phyloP scores from a whole-genome alignment of 2,329 filamentous ascomycete species.

The Coniochaeta pulveracea region DNA sequence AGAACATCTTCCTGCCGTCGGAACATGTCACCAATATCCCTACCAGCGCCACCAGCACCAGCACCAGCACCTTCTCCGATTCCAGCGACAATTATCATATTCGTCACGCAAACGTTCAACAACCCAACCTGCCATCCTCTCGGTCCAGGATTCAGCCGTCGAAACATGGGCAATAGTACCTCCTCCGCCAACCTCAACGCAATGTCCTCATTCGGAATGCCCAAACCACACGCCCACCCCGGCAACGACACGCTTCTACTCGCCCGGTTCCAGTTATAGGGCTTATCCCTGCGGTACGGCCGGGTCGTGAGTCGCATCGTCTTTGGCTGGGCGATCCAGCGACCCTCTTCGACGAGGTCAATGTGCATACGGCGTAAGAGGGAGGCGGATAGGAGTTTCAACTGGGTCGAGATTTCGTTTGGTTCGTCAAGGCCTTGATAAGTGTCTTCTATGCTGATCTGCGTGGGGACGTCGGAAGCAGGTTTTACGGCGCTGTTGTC shows the following conservation, averaged over 20 bases:
- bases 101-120: slow-evolving; percentile 78
- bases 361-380: slow-evolving; percentile 67
- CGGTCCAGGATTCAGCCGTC: slow-evolving; percentile 58
- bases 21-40: slow-evolving; percentile 80
- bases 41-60: slow-evolving; percentile 42
- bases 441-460: slow-evolving; percentile 81
- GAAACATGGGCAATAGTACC: slow-evolving; percentile 59
- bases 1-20: slow-evolving; percentile 58
- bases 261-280: slow-evolving; percentile 53
- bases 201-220: slow-evolving; percentile 34
- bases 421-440: slow-evolving; percentile 61
- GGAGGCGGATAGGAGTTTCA: slow-evolving; percentile 56
- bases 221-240: slow-evolving; percentile 57
- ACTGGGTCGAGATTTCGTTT: slow-evolving; percentile 53
- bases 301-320: slow-evolving; percentile 74
- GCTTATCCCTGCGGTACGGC: slow-evolving; percentile 31
- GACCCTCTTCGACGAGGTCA: slow-evolving; percentile 50
- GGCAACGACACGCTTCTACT: slow-evolving; percentile 69
- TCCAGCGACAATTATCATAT: slow-evolving; percentile 61
- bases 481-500: not conserved
- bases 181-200: slow-evolving; percentile 62
- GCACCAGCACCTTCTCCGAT: slow-evolving; percentile 36
- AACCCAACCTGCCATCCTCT: slow-evolving; percentile 68
- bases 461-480: not conserved
- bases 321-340: slow-evolving; percentile 71